Percentiles rank a stretch among this genome's conserved stretches.
Conservation (phyloP, 2,329 filamentous ascomycete species). For the Fusarium sp. region DNA sequence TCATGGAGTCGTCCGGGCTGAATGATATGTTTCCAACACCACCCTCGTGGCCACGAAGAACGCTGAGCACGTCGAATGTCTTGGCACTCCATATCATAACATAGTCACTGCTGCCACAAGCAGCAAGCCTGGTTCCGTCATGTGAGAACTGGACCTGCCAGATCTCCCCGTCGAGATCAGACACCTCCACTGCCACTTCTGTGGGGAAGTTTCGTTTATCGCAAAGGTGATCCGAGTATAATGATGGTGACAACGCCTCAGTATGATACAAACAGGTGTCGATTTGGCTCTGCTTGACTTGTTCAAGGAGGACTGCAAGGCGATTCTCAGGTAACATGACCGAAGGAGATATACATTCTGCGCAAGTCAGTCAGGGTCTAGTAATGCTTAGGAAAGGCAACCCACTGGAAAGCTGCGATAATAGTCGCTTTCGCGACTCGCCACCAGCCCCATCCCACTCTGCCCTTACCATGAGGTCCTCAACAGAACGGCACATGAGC, state of each 20-base stretch:
- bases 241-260: constrained; percentile 78
- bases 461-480: constrained; percentile 81
- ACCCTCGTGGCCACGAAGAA: constrained; percentile 72
- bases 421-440: constrained; percentile 77
- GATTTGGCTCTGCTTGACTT: constrained; percentile 88
- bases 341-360: constrained; percentile 91
- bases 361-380: background rate
- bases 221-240: constrained; percentile 91
- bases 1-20: constrained; percentile 89
- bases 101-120: constrained; percentile 79
- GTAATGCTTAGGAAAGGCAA: constrained; percentile 15
- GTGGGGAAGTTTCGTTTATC: constrained; percentile 84
- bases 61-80: constrained; percentile 73
- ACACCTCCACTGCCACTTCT: constrained; percentile 76
- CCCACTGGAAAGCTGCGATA: constrained; percentile 87
- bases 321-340: constrained; percentile 97
- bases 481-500: constrained; percentile 85
- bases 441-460: constrained; percentile 87
- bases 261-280: constrained; percentile 91
- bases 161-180: constrained; percentile 82
- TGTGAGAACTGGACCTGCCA: constrained; percentile 95
- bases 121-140: constrained; percentile 84
- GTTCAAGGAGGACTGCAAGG: constrained; percentile 81
- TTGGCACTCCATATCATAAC: constrained; percentile 86
- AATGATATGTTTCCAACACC: constrained; percentile 87